Percentiles rank a stretch among this genome's conserved stretches.
phyloP scores from a whole-genome alignment of 2,329 filamentous ascomycete species.

The Microcyclospora tardicrescens region DNA sequence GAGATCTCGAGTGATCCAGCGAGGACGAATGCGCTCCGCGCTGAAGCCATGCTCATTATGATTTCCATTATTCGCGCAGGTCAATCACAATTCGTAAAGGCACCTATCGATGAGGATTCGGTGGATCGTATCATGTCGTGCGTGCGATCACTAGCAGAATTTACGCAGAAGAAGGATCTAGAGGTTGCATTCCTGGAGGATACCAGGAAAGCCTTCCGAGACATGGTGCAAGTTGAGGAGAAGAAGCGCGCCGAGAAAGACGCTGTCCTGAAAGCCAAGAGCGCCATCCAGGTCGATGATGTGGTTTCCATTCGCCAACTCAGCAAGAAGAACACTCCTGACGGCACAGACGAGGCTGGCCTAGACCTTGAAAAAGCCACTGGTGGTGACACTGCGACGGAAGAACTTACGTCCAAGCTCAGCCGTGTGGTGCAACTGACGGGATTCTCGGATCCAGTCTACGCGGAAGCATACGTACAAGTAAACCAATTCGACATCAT shows the following conservation, averaged over 20 bases:
- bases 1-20: slow-evolving; percentile 78
- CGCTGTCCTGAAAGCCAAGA: slow-evolving; percentile 83
- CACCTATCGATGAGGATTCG: slow-evolving; percentile 92
- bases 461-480: slow-evolving; percentile 97
- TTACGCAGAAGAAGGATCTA: slow-evolving; percentile 75
- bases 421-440: slow-evolving; percentile 94
- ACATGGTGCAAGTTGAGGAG: slow-evolving; percentile 94
- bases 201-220: slow-evolving; percentile 86
- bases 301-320: slow-evolving; percentile 86
- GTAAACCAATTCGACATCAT: slow-evolving; percentile 99
- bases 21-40: slow-evolving; percentile 83
- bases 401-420: slow-evolving; percentile 85
- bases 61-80: slow-evolving; percentile 96
- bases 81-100: slow-evolving; percentile 97
- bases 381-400: slow-evolving; percentile 69
- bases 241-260: slow-evolving; percentile 95
- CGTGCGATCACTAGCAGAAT: slow-evolving; percentile 82
- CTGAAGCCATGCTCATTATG: slow-evolving; percentile 99
- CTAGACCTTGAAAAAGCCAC: slow-evolving; percentile 88
- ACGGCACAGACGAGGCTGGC: slow-evolving; percentile 75
- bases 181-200: slow-evolving; percentile 90
- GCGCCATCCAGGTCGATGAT: slow-evolving; percentile 88
- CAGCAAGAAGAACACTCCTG: slow-evolving; percentile 73
- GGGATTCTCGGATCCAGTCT: slow-evolving; percentile 94
- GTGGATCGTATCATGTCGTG: slow-evolving; percentile 98